These are phyloP conservation scores for Colletotrichum sp. DNA, from an alignment of 2,329 filamentous ascomycete genomes.

Conservation along the genomic window DNA sequence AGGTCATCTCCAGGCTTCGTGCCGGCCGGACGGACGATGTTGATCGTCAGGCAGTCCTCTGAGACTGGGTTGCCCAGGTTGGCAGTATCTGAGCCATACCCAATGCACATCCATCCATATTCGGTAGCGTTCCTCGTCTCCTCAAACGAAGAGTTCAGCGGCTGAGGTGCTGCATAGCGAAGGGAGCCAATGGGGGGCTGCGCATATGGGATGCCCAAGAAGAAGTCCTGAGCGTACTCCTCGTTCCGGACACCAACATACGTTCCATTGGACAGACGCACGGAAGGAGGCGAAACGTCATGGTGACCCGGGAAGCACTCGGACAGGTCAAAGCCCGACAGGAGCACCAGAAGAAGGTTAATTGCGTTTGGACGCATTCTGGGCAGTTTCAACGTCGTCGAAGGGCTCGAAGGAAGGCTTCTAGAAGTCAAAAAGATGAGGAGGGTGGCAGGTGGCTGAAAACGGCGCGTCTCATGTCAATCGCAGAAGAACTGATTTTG, in stretches of 20 bases:
- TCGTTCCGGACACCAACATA: conserved; percentile 46
- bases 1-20: conserved; percentile 48
- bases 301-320: neutral
- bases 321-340: conserved; percentile 1
- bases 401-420: neutral
- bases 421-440: neutral
- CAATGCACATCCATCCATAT: conserved; percentile 53
- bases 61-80: conserved; percentile 43
- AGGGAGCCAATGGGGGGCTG: conserved; percentile 62
- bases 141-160: conserved; percentile 52
- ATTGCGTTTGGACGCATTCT: conserved; percentile 4
- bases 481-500: neutral
- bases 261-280: conserved; percentile 26
- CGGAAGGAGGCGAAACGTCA: conserved; percentile 8
- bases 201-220: conserved; percentile 69
- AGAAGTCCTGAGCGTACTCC: conserved; percentile 57
- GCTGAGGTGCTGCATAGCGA: conserved; percentile 64
- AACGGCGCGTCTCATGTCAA: neutral
- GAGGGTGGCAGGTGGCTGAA: neutral
- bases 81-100: conserved; percentile 47
- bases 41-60: conserved; percentile 59
- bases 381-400: neutral
- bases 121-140: conserved; percentile 45
- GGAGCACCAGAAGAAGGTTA: conserved; percentile 12
- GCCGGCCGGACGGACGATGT: conserved; percentile 52